phyloP scores from a whole-genome alignment of 2,329 filamentous ascomycete species.

The Colletotrichum plurivorum region DNA sequence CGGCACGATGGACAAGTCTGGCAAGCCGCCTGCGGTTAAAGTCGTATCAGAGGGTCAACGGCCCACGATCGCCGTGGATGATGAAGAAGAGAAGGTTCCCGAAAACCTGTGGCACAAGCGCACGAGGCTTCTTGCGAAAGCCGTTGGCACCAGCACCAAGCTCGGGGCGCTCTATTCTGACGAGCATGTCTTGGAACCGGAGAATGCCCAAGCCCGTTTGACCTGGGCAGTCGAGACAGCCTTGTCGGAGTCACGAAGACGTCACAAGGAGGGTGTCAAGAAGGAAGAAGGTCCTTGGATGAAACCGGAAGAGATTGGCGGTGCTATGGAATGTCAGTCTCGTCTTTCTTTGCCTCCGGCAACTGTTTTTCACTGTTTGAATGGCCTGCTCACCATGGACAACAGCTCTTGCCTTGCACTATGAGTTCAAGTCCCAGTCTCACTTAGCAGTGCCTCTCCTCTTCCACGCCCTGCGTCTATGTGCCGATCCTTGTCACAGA shows the following conservation, averaged over 20 bases:
- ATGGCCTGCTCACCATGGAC: slow-evolving; percentile 47
- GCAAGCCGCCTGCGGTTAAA: slow-evolving; percentile 47
- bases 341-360: background rate
- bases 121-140: slow-evolving; percentile 79
- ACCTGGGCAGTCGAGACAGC: slow-evolving; percentile 87
- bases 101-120: slow-evolving; percentile 71
- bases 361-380: background rate
- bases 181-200: slow-evolving; percentile 80
- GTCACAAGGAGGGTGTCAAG: slow-evolving; percentile 77
- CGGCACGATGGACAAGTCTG: slow-evolving; percentile 59
- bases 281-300: slow-evolving; percentile 81
- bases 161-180: slow-evolving; percentile 86
- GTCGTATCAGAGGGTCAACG: slow-evolving; percentile 22
- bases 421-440: slow-evolving; percentile 80
- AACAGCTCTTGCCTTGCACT: slow-evolving; percentile 80
- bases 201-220: slow-evolving; percentile 81
- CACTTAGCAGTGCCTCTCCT: slow-evolving; percentile 89
- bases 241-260: slow-evolving; percentile 79
- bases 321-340: slow-evolving; percentile 74
- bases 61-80: slow-evolving; percentile 39
- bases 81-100: slow-evolving; percentile 46
- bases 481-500: slow-evolving; percentile 78
- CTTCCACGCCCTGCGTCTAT: slow-evolving; percentile 84
- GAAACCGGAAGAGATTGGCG: slow-evolving; percentile 79
- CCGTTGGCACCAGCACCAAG: slow-evolving; percentile 84